Base-by-base conservation (phyloP, 2,329 filamentous ascomycete genomes). In the Apiospora phragmitis region DNA sequence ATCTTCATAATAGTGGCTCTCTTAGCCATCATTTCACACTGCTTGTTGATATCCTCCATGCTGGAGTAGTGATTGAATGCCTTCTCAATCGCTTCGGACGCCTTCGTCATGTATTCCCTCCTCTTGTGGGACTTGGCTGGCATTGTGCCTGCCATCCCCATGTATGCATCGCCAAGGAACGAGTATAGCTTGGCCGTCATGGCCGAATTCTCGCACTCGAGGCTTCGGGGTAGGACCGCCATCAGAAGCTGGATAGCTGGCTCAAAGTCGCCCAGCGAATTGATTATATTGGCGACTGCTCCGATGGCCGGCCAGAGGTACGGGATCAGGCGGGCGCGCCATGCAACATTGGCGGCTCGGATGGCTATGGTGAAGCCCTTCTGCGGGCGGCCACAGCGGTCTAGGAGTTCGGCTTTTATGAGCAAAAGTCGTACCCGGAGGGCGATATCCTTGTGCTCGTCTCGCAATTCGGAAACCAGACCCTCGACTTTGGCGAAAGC, bases 21-120 rank as follows among this genome's bases (percentile, higher is more conserved):
- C 85, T 96, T 96, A 26, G 92, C 91, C 83, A 95, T 88, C 85
- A 93, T 90, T 80, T 94, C 92, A 77, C 93, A 91, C 81, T 93
- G 91, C 69, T 90, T 90, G n/a, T 84, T 82, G 18, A 91, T 82
- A 78, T 93, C 93, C 77, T 93, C 90, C 18, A 94, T 84, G 65
- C 85, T 86, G 55, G 90, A 88, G 78, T 89, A 97, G 72, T 91
- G 87, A 42, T 84, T 83, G 74, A 91, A 90, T 0, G 91, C 89
- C 72, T 84, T 87, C 70, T 92, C 89, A 66, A 93, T 85, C 41
- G 90, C 89, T 47, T 86, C 85, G 69, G 89, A 77, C 0, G 90
- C 91, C 69, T 85, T 84, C 9, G 85, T 87, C 76, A 93, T 79
- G 74, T 87, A 85, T 76, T 91, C 89, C 47, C 85, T 85, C 69